Base-by-base conservation (phyloP, 371 early-diverging fungal species). In the Thermomucor indicae-seudaticae region DNA sequence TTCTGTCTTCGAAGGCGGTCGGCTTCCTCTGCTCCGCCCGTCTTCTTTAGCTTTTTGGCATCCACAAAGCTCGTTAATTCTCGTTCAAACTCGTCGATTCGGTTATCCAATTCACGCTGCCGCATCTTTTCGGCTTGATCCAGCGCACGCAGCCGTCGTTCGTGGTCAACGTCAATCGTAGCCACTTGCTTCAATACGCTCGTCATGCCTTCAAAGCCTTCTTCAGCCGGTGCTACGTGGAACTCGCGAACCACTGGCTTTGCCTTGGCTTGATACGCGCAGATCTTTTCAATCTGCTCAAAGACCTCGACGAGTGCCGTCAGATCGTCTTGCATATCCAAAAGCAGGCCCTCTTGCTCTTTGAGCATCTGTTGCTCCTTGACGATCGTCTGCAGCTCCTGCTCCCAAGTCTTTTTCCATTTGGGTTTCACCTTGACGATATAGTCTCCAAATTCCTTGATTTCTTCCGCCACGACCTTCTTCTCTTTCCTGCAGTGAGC, bases 401-500 rank as follows among this genome's bases (percentile, higher is more conserved):
- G 78, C 51, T 90, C 90, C 91, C 91, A 91, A 0, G 85, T 85
- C 67, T 81, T 85, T 55, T 91, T 90, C 92, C 92, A 91, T 4
- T 70, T 66, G 12, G 89, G 83, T 24, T 83, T 78, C 4, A 84
- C 75, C 11, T 81, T 73, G 41, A 70, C 69, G 48, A 91, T 81
- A 39, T 79, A 87, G 23, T 65, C 58, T 7, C 75, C 60, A 31
- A 88, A 79, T 29, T 78, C 73, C 17, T 71, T 69, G 34, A 84
- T 79, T 24, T 81, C 84, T 4, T 62, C 39, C 0, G 56, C 66
- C n/a, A 90, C 60, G 10, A 67, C 67, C 17, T 63, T 67, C n/a
- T 81, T 78, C 43, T 86, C 85, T 16, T 75, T 55, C 8, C 62
- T 65, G 40, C 84, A 80, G 56, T 79, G 81, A 1, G 73, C 61